Evolutionary conservation across 371 early-diverging fungal genomes (phyloP).

Genomic region (Rhizopus delemar): DNA sequence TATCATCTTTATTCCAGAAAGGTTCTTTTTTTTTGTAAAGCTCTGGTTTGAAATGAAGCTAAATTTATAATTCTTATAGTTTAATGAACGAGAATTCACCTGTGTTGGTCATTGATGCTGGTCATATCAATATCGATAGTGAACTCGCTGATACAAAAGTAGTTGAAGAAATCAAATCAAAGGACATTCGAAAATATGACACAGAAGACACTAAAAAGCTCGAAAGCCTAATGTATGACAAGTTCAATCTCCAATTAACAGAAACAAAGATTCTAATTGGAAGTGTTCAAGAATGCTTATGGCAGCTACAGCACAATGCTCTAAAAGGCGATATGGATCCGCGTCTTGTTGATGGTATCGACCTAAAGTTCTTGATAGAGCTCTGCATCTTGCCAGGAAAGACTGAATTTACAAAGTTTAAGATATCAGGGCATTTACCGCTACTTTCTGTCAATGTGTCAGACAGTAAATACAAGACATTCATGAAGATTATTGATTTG

Average conservation of each 20-base stretch:
- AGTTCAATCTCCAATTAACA: conserved; percentile 69
- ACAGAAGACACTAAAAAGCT: conserved; percentile 61
- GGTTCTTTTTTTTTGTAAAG: conserved; percentile 23
- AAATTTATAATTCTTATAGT: conserved; percentile 4
- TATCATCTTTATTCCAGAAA: conserved; percentile 81
- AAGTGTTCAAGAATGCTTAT: conserved; percentile 67
- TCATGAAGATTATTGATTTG: conserved; percentile 76
- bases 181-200: conserved; percentile 50
- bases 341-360: conserved; percentile 75
- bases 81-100: conserved; percentile 44
- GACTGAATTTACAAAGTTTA: conserved; percentile 65
- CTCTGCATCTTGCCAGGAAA: conserved; percentile 75
- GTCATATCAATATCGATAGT: conserved; percentile 75
- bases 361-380: conserved; percentile 68
- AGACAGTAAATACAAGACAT: conserved; percentile 77
- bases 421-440: conserved; percentile 73
- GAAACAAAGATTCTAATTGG: conserved; percentile 71
- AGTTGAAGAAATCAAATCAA: conserved; percentile 58
- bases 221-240: conserved; percentile 78
- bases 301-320: conserved; percentile 46
- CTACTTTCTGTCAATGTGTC: conserved; percentile 77
- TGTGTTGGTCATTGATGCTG: conserved; percentile 77
- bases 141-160: conserved; percentile 65
- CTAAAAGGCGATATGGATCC: conserved; percentile 32
- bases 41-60: background rate